phyloP scores from a whole-genome alignment of 345 rosid species.

The Lenwebbia sp. region DNA sequence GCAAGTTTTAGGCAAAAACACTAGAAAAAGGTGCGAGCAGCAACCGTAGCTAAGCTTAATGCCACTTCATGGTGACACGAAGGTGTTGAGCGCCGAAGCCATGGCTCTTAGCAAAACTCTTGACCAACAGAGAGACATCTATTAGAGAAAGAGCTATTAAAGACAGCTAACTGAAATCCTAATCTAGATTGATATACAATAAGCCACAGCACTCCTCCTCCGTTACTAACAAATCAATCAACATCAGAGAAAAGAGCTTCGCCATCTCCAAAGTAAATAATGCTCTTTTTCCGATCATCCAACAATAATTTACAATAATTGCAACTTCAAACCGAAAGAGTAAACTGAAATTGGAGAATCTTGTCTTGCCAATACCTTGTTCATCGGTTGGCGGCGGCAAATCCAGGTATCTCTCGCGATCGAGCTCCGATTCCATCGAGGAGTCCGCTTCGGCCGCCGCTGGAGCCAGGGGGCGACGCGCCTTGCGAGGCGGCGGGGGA shows the following conservation, averaged over 20 bases:
- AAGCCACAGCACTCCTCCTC: not conserved
- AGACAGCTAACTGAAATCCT: not conserved
- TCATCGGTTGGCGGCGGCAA: constrained; percentile 30
- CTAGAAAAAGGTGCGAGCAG: not conserved
- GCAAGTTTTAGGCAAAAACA: not conserved
- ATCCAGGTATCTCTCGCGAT: constrained; percentile 74
- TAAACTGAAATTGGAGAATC: not conserved
- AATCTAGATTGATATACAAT: not conserved
- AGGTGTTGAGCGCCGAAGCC: not conserved
- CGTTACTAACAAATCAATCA: not conserved
- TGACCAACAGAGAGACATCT: not conserved
- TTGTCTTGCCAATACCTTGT: constrained; percentile 26
- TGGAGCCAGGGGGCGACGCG: constrained; percentile 22
- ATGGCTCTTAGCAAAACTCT: not conserved
- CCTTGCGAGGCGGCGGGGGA: constrained; percentile 62
- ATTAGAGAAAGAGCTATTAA: not conserved
- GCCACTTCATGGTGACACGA: not conserved
- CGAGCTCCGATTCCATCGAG: constrained; percentile 49
- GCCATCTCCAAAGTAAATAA: not conserved
- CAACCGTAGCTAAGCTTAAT: not conserved
- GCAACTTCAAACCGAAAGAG: not conserved
- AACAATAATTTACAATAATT: not conserved
- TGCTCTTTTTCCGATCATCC: not conserved
- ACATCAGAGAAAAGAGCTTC: not conserved
- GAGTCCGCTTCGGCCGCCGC: constrained; percentile 13